Percentiles rank a stretch among this genome's conserved stretches.
phyloP scores from a whole-genome alignment of 306 rosid genomes.

The Malus asiatica region DNA sequence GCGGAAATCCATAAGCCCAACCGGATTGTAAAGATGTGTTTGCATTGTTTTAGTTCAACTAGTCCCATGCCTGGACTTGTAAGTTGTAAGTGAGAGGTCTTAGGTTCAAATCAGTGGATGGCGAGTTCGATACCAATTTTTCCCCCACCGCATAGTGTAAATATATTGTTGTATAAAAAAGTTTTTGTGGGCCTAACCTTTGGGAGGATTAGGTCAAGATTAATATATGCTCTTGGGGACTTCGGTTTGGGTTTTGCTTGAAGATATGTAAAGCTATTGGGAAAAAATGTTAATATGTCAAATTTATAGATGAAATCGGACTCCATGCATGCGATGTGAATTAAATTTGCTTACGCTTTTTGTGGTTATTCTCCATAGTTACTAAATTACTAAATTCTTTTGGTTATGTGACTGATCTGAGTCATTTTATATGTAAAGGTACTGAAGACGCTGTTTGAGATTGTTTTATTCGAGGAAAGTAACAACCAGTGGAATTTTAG shows the following conservation, averaged over 20 bases:
- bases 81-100: neutral
- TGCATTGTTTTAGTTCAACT: neutral
- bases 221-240: neutral
- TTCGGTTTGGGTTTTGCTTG: neutral
- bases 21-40: neutral
- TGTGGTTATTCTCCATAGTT: neutral
- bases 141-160: neutral
- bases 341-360: neutral
- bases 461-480: slow-evolving; percentile 72
- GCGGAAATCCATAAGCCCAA: neutral
- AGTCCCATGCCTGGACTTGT: neutral
- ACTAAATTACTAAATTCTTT: neutral
- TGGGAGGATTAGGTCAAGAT: neutral
- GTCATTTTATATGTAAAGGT: slow-evolving; percentile 32
- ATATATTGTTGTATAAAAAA: neutral
- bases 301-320: neutral
- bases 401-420: neutral
- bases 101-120: neutral
- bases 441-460: slow-evolving; percentile 81
- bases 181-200: neutral
- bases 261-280: neutral
- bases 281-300: neutral
- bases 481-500: slow-evolving; percentile 84
- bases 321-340: neutral
- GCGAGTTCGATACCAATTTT: neutral